Conservation (phyloP, 345 rosid species). For the Hibiscus mutabilis region DNA sequence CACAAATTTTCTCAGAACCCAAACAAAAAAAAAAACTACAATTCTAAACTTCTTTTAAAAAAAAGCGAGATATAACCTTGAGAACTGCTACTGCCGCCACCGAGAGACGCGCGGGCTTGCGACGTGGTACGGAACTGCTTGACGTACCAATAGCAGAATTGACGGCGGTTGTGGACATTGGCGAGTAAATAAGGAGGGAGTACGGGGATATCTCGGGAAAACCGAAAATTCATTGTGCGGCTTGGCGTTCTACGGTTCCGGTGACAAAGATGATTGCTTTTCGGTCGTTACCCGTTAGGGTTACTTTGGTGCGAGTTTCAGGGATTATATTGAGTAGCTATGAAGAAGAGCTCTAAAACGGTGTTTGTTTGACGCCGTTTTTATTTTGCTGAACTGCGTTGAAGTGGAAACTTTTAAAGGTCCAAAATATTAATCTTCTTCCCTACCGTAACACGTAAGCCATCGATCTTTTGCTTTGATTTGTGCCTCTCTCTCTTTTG, state of each 20-base stretch:
- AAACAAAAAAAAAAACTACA: background rate
- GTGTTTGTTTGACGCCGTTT: background rate
- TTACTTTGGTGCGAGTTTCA: background rate
- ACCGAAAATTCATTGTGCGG: constrained; percentile 36
- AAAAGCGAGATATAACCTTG: constrained; percentile 36
- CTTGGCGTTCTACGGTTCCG: background rate
- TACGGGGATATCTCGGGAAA: constrained; percentile 24
- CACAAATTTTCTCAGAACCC: constrained; percentile 1
- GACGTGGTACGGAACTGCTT: constrained; percentile 36
- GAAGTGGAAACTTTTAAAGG: too few relatives aligned
- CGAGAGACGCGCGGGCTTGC: constrained; percentile 37
- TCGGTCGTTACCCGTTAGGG: background rate
- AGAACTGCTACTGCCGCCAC: constrained; percentile 31
- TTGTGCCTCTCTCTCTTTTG: too few relatives aligned
- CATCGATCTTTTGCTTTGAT: too few relatives aligned
- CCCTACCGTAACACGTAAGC: too few relatives aligned
- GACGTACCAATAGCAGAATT: constrained; percentile 38
- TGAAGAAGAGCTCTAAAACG: background rate
- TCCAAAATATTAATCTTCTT: too few relatives aligned
- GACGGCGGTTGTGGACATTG: constrained; percentile 34
- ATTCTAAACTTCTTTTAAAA: background rate
- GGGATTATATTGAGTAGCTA: background rate
- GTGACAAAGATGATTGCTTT: background rate
- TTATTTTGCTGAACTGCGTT: too few relatives aligned
- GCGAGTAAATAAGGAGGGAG: constrained; percentile 23